phyloP scores from a whole-genome alignment of 2,329 filamentous ascomycete genomes.

The Elsinoe perseae region DNA sequence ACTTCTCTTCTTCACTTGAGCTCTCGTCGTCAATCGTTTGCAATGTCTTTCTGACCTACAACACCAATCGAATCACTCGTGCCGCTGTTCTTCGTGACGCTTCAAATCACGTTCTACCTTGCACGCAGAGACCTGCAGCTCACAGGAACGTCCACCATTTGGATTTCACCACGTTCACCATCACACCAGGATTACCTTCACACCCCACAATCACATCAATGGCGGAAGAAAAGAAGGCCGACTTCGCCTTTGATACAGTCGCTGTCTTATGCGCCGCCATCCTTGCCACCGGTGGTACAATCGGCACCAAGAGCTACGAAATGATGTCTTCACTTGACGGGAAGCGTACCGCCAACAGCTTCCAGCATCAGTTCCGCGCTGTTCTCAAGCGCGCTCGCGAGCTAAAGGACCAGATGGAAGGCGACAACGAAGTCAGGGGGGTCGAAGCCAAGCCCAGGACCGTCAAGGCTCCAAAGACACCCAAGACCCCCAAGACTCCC shows the following conservation, averaged over 20 bases:
- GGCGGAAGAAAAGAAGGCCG: constrained; percentile 3
- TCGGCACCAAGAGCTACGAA: constrained; percentile 23
- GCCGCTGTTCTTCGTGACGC: too few species aligned
- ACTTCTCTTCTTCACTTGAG: not conserved
- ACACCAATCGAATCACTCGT: too few species aligned
- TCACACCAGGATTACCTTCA: not conserved
- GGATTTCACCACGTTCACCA: not conserved
- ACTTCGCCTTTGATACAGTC: constrained; percentile 23
- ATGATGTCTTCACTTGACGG: constrained; percentile 27
- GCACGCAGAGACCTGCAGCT: too few species aligned
- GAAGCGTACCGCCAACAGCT: constrained; percentile 18
- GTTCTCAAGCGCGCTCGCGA: constrained; percentile 26
- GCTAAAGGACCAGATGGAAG: constrained; percentile 17
- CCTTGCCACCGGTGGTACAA: constrained; percentile 17
- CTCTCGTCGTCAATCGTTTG: not conserved
- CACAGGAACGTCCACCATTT: too few species aligned
- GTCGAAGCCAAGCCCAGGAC: constrained; percentile 5
- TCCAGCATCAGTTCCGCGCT: constrained; percentile 26
- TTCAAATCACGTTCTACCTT: too few species aligned
- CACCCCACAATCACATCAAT: not conserved
- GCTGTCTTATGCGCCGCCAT: constrained; percentile 21
- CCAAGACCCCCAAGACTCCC: not conserved
- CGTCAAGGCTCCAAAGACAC: not conserved
- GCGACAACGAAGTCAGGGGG: not conserved
- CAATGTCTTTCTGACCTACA: too few species aligned